Evolutionary conservation across 257 asterid genomes (phyloP).

Genomic region (Fraxinus pennsylvanica): DNA sequence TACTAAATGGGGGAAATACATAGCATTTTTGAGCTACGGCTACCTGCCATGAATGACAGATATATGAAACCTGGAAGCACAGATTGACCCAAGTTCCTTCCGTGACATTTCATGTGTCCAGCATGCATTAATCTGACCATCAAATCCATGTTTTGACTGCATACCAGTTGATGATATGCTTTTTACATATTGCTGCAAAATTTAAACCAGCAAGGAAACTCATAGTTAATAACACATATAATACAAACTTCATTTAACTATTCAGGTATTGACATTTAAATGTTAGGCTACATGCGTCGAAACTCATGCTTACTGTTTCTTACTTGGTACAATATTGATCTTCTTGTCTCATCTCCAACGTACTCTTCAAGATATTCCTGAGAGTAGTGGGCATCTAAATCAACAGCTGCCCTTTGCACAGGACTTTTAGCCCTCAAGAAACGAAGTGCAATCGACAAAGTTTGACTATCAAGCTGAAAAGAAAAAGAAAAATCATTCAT

Average conservation of each 20-base stretch:
- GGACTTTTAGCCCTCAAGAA: slow-evolving; percentile 91
- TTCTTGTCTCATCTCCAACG: slow-evolving; percentile 73
- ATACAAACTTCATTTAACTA: not conserved
- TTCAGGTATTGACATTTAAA: not conserved
- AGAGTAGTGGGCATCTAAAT: slow-evolving; percentile 95
- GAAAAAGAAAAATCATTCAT: not conserved
- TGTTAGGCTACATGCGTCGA: slow-evolving; percentile 8
- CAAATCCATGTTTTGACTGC: slow-evolving; percentile 89
- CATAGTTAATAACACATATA: not conserved
- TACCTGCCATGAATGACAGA: slow-evolving; percentile 99
- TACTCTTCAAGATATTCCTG: slow-evolving; percentile 95
- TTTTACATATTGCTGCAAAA: slow-evolving; percentile 84
- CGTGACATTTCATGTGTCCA: slow-evolving; percentile 81
- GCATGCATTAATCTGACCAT: slow-evolving; percentile 93
- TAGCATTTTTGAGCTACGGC: slow-evolving; percentile 32
- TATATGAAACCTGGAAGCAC: slow-evolving; percentile 66
- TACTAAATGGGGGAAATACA: not conserved
- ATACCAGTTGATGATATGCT: slow-evolving; percentile 84
- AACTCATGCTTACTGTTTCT: slow-evolving; percentile 32
- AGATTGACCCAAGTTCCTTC: slow-evolving; percentile 69
- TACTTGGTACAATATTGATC: slow-evolving; percentile 84
- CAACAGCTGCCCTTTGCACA: slow-evolving; percentile 99
- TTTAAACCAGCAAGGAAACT: slow-evolving; percentile 7
- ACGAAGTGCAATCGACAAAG: slow-evolving; percentile 84
- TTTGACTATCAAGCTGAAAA: slow-evolving; percentile 69